Evolutionary conservation across 2,329 filamentous ascomycete species (phyloP).

Genomic region (Trichoderma aggressivum): DNA sequence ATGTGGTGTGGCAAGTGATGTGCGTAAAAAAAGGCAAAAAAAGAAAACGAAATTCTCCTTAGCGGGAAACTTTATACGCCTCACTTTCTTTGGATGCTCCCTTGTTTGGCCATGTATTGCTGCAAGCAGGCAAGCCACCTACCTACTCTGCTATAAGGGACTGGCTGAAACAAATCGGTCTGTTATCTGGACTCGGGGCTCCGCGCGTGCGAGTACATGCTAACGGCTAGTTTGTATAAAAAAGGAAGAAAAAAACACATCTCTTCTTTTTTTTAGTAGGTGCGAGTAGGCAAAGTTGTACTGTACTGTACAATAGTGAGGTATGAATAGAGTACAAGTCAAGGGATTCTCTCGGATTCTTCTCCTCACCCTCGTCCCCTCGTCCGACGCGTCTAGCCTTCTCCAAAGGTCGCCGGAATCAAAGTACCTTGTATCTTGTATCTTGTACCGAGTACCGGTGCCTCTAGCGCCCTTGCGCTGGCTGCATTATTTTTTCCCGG

Average conservation of each 20-base stretch:
- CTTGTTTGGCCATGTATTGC: not conserved
- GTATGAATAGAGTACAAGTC: no score
- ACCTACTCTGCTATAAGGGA: not conserved
- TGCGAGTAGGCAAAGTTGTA: not conserved
- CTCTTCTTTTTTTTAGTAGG: not conserved
- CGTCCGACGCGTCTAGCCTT: not conserved
- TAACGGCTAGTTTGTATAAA: not conserved
- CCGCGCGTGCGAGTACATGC: not conserved
- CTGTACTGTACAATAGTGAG: not conserved
- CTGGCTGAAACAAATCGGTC: not conserved
- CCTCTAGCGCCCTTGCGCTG: constrained; percentile 20
- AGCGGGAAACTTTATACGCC: constrained; percentile 9
- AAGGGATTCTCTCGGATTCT: constrained; percentile 21
- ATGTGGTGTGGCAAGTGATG: constrained; percentile 11
- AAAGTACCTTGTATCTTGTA: constrained; percentile 6
- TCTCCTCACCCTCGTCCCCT: not conserved
- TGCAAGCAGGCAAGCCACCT: constrained; percentile 9
- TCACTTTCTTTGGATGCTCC: not conserved
- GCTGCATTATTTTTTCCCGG: constrained; percentile 16
- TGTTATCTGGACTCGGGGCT: not conserved
- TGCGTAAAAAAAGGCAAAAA: not conserved
- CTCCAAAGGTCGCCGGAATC: not conserved
- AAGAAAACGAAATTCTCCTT: constrained; percentile 5
- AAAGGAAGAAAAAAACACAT: not conserved
- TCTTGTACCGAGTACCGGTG: constrained; percentile 10